Conservation (phyloP, 2,329 filamentous ascomycete genomes). For the Penicillium sp. region DNA sequence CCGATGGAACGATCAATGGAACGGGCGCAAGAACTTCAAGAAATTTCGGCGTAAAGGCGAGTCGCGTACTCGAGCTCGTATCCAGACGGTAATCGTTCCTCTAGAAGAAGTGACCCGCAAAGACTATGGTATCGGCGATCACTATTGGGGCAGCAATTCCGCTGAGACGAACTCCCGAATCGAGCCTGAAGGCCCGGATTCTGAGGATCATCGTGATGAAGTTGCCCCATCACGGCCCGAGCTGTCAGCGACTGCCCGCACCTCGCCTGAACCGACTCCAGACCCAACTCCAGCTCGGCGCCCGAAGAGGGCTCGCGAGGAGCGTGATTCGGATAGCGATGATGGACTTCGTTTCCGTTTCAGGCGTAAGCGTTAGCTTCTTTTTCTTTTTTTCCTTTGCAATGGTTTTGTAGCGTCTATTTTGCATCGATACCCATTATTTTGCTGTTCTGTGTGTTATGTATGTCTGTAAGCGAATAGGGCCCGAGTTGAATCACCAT, state of each 20-base stretch:
- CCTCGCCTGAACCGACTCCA: constrained; percentile 14
- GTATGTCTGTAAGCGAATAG: neutral
- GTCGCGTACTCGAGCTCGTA: constrained; percentile 37
- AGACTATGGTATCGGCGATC: constrained; percentile 69
- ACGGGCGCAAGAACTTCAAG: constrained; percentile 95
- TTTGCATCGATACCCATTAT: constrained; percentile 15
- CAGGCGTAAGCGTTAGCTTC: constrained; percentile 40
- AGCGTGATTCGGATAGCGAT: constrained; percentile 54
- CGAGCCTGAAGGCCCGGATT: constrained; percentile 19
- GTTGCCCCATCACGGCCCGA: constrained; percentile 8
- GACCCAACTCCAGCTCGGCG: constrained; percentile 21
- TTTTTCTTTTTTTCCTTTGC: neutral
- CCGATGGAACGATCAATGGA: constrained; percentile 86
- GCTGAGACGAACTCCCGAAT: constrained; percentile 17
- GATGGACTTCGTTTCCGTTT: constrained; percentile 58
- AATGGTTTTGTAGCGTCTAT: constrained; percentile 6
- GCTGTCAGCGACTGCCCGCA: constrained; percentile 3
- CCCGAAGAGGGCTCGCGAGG: constrained; percentile 35
- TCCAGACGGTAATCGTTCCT: constrained; percentile 62
- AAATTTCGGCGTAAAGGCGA: constrained; percentile 58
- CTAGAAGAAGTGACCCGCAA: constrained; percentile 70
- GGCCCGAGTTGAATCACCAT: neutral
- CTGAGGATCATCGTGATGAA: constrained; percentile 7
- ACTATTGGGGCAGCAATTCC: constrained; percentile 59
- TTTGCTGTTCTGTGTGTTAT: neutral